These are phyloP conservation scores for Penicillium psychrosexuale DNA, from an alignment of 2,329 filamentous ascomycete species.

Conservation along the genomic window DNA sequence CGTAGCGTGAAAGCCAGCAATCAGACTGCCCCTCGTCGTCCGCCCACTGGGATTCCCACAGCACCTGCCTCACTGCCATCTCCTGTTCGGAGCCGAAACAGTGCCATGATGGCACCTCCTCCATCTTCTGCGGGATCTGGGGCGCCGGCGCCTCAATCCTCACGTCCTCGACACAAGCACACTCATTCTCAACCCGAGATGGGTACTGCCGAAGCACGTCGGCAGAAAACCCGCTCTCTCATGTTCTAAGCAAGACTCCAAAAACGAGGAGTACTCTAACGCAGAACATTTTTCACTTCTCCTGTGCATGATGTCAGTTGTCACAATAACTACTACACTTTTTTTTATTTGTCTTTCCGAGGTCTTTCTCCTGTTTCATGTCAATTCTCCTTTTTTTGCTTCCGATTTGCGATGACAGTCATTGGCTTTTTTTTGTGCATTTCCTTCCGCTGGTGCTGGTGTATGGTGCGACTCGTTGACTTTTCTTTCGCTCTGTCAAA, in stretches of 20 bases:
- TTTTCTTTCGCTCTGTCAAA: slow-evolving; percentile 7
- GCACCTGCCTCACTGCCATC: slow-evolving; percentile 20
- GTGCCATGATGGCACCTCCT: slow-evolving; percentile 16
- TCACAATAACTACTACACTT: slow-evolving; percentile 17
- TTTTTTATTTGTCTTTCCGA: slow-evolving; percentile 19
- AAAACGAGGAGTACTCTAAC: slow-evolving; percentile 4
- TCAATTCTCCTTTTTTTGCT: slow-evolving; percentile 5
- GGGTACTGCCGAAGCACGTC: slow-evolving; percentile 35
- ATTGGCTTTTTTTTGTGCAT: slow-evolving; percentile 4
- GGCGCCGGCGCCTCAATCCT: slow-evolving; percentile 30
- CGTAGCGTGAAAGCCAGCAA: slow-evolving; percentile 36
- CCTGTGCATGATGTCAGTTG: slow-evolving; percentile 26
- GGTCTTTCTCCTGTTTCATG: not conserved
- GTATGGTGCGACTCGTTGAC: slow-evolving; percentile 14
- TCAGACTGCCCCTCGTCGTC: slow-evolving; percentile 28
- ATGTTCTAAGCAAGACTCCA: slow-evolving; percentile 34
- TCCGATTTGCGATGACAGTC: slow-evolving; percentile 9
- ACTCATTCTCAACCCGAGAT: slow-evolving; percentile 41
- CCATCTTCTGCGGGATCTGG: slow-evolving; percentile 25
- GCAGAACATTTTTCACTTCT: slow-evolving; percentile 18
- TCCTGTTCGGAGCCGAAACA: slow-evolving; percentile 25
- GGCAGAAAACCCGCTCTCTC: slow-evolving; percentile 43
- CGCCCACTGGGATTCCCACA: slow-evolving; percentile 18
- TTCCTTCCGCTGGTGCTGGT: slow-evolving; percentile 17
- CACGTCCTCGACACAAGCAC: slow-evolving; percentile 39